Evolutionary conservation across 2,329 filamentous ascomycete genomes (phyloP), one percentile per base, ranked within the genome.

Genomic region (Ophiostoma himal-ulmi): DNA sequence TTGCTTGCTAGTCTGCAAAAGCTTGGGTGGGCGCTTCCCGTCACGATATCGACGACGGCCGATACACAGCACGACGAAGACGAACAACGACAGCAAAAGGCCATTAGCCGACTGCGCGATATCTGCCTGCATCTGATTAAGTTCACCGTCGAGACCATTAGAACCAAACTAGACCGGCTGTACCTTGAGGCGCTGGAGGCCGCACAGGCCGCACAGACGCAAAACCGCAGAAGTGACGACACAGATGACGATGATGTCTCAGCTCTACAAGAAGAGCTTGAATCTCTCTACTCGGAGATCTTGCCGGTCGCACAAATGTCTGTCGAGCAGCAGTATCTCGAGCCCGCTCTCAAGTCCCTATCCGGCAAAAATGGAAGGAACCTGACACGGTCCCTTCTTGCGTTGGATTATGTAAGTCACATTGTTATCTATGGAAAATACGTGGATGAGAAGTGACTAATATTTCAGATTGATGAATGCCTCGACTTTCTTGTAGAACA

Each of bases 241-340:
- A 26, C 22, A n/a, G 75, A 77, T 0, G 73, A 73, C 0, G 80
- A 79, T 5, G 84, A 86, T 67, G 81, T 84, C 11, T 80, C 79
- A 17, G 81, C 83, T 3, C 76, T 90, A 1, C 85, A 89, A 74
- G 84, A 85, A 41, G 90, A 92, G 75, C 81, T 92, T 0, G 88
- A 91, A 73, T 90, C 88, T 5, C 80, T 92, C 3, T 89, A 90
- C 74, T 81, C 88, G 0, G 90, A 92, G 76, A 88, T 92, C 57
- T 80, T 89, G 0, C 86, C 89, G 0, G 87, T 92, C 1, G 86
- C 89, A 7, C 86, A 90, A 73, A 92, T 92, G 86, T 87, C 89
- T 0, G 83, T 89, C 0, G 88, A 91, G 73, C 86, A 90, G 74
- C 87, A 91, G 75, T 84, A 89, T 74, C 81, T 90, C 5, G 84